A percentile compares a stretch with the other conserved stretches of the same genome.
These are phyloP conservation scores for Cucurbita moschata DNA, from an alignment of 306 rosid species.

Conservation along the genomic window DNA sequence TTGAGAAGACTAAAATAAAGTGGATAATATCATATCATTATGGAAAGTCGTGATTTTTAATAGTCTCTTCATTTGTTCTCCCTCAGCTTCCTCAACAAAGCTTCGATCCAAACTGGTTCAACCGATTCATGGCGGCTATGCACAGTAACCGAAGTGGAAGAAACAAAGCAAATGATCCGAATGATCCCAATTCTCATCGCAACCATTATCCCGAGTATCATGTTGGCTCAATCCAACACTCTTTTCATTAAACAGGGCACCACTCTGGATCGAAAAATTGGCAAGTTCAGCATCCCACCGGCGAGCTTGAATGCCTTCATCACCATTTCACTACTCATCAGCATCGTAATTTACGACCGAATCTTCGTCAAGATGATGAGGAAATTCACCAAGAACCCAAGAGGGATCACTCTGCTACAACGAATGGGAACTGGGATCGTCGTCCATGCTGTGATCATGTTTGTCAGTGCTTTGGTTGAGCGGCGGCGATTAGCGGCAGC, in stretches of 20 bases:
- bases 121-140: slow-evolving; percentile 10
- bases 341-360: slow-evolving; percentile 12
- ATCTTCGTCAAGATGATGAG: slow-evolving; percentile 9
- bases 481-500: background rate
- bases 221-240: slow-evolving; percentile 13
- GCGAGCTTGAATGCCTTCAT: slow-evolving; percentile 15
- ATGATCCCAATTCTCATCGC: slow-evolving; percentile 9
- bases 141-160: slow-evolving; percentile 18
- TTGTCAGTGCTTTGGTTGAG: slow-evolving; percentile 1
- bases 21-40: no score
- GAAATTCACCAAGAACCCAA: slow-evolving; percentile 7
- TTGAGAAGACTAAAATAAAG: fast-evolving
- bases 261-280: slow-evolving; percentile 9
- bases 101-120: slow-evolving; percentile 8
- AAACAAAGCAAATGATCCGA: slow-evolving; percentile 12
- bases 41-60: no score
- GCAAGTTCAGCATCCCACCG: slow-evolving; percentile 12
- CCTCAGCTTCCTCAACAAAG: slow-evolving; percentile 12
- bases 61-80: background rate
- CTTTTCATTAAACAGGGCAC: slow-evolving; percentile 16
- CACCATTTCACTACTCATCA: slow-evolving; percentile 15
- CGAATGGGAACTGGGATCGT: slow-evolving; percentile 11
- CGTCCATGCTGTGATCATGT: slow-evolving; percentile 8
- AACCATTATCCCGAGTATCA: slow-evolving; percentile 6
- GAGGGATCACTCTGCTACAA: slow-evolving; percentile 20